phyloP scores from a whole-genome alignment of 192 early-diverging fungal genomes.

The Podochytrium sp. region DNA sequence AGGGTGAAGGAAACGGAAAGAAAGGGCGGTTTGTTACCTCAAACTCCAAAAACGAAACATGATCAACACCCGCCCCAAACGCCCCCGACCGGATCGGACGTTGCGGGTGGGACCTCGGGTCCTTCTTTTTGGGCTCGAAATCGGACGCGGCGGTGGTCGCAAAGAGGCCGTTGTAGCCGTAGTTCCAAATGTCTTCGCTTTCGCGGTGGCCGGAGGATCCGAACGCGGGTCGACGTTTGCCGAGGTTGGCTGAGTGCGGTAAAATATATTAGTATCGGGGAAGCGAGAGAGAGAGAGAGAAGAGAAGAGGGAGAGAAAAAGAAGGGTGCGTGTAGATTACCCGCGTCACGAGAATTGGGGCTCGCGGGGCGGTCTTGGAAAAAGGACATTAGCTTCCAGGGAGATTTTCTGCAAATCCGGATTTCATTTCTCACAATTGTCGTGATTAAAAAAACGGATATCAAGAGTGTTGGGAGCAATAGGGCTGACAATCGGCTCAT shows the following conservation, averaged over 20 bases:
- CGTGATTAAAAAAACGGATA: too few species aligned
- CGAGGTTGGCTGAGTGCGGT: background rate
- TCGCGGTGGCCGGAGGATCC: slow-evolving; percentile 18
- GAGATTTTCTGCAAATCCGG: background rate
- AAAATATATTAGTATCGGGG: background rate
- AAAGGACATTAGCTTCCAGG: slow-evolving; percentile 7
- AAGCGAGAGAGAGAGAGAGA: background rate
- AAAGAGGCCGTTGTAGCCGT: slow-evolving; percentile 18
- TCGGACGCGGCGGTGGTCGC: slow-evolving; percentile 21
- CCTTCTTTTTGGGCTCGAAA: slow-evolving; percentile 7
- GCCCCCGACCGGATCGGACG: slow-evolving; percentile 16
- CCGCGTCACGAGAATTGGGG: background rate
- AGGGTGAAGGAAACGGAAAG: background rate
- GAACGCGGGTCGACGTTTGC: background rate
- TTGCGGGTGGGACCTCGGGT: slow-evolving; percentile 31
- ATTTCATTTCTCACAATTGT: too few species aligned
- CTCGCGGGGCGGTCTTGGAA: slow-evolving; percentile 2
- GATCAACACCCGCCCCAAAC: slow-evolving; percentile 29
- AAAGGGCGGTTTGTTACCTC: slow-evolving; percentile 1
- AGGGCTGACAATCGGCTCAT: too few species aligned
- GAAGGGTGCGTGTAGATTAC: background rate
- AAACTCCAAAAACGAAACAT: slow-evolving; percentile 27
- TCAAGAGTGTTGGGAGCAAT: too few species aligned
- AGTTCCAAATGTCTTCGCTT: slow-evolving; percentile 27
- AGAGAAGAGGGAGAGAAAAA: background rate